phyloP scores from a whole-genome alignment of 2,329 filamentous ascomycete species.

The Clonostachys rhizophaga region DNA sequence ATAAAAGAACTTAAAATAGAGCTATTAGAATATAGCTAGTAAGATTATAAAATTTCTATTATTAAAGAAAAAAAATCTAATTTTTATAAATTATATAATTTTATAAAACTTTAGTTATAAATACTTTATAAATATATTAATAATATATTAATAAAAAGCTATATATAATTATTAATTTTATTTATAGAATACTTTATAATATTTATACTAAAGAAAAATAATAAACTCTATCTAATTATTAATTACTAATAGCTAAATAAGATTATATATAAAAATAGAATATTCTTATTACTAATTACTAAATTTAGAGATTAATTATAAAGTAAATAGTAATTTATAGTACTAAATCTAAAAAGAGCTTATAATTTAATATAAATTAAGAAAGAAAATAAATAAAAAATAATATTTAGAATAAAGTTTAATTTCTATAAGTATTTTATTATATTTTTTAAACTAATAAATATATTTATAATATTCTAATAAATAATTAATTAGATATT shows the following conservation, averaged over 20 bases:
- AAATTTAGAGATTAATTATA: constrained; percentile 12
- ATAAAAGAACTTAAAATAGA: neutral
- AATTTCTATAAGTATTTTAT: constrained; percentile 24
- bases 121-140: no score
- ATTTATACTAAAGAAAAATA: constrained; percentile 13
- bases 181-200: constrained; percentile 1
- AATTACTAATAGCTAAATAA: constrained; percentile 17
- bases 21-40: no score
- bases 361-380: constrained; percentile 24
- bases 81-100: no score
- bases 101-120: no score
- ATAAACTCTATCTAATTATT: constrained; percentile 12
- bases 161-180: constrained; percentile 7
- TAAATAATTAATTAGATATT: no score
- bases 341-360: constrained; percentile 9
- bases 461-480: constrained; percentile 1
- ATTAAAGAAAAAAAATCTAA: no score
- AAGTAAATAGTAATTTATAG: constrained; percentile 5
- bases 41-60: no score
- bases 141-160: no score
- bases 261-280: constrained; percentile 15
- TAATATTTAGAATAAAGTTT: constrained; percentile 21
- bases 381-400: constrained; percentile 20
- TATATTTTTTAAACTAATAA: constrained; percentile 16
- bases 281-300: constrained; percentile 13